Evolutionary conservation across 2,329 filamentous ascomycete genomes (phyloP), one percentile per base, ranked within the genome.

Genomic region (Knufia fluminis): DNA sequence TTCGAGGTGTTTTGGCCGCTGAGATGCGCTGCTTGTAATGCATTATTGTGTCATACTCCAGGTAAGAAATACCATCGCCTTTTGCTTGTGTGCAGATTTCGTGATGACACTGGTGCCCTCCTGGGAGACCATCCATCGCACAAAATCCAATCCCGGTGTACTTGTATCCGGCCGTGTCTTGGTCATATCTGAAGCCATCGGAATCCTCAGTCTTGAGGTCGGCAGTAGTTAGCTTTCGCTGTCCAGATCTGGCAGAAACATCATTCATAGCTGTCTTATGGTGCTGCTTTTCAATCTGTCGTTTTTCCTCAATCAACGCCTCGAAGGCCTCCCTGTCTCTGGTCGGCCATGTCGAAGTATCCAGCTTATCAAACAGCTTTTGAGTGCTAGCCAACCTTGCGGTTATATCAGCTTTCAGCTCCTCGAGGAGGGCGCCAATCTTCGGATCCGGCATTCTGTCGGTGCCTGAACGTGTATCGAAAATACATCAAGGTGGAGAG

Each of bases 41-140:
- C 45, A 56, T 59, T 32, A 59, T 52, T 19, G 57, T 59, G 49
- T 59, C 55, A 44, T 58, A 51, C 50, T 59, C 55, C 48, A 55
- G 47, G 51, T 52, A 59, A 16, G 54, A 57, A 16, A 59, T 38
- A 22, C 57, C 57, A 20, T 55, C 48, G 4, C 50, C 54, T 42
- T 53, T 58, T 36, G 57, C 55, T 24, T 55, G 52, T 14, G 26
- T 40, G 42, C 57, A 59, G 24, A 59, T 44, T 35, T 58, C 54
- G 47, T 59, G 57, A 22, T 50, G 47, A 49, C 55, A 59, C 2
- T 50, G 47, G 48, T 54, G 58, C 2, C 31, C 46, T 17, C 22
- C 24, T 14, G 44, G 9, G n/a, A 4, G 3, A 8, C 17, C 16
- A 19, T 46, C 44, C 19, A 45, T 17, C 16, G 22, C 31, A 23